Conservation (phyloP, 1,139 yeast genomes). For the Blastobotrys apis region DNA sequence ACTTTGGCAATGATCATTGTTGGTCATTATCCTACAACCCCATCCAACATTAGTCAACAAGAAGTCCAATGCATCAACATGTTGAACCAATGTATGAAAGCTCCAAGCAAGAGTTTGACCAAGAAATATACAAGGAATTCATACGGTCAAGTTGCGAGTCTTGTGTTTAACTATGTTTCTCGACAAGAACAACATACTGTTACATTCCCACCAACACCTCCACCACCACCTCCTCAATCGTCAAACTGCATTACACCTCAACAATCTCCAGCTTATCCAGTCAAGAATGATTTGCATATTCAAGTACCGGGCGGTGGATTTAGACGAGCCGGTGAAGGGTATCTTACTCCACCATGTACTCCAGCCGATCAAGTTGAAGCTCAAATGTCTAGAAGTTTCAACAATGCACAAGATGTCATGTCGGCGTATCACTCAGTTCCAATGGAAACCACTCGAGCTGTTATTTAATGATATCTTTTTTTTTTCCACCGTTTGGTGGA, state of each 20-base stretch:
- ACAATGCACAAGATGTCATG: background rate
- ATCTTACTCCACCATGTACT: constrained; percentile 34
- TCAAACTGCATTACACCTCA: constrained; percentile 6
- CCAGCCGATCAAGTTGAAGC: constrained; percentile 23
- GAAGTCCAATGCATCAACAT: constrained; percentile 33
- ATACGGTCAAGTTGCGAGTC: constrained; percentile 16
- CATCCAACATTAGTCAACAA: constrained; percentile 19
- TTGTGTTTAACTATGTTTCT: constrained; percentile 10
- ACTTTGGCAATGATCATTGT: constrained; percentile 66
- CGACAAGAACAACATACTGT: constrained; percentile 14
- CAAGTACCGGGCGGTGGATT: constrained; percentile 7
- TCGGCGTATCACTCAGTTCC: constrained; percentile 8
- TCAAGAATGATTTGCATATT: constrained; percentile 15
- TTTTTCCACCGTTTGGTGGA: too few species aligned
- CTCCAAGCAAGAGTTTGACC: constrained; percentile 36
- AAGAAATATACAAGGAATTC: constrained; percentile 33
- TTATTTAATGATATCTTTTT: background rate
- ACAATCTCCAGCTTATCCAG: constrained; percentile 17
- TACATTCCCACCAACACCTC: constrained; percentile 27
- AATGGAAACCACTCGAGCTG: constrained; percentile 9
- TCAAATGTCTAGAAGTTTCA: background rate
- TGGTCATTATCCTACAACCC: constrained; percentile 35
- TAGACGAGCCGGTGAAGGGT: constrained; percentile 18
- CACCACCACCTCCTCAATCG: constrained; percentile 19
- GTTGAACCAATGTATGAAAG: constrained; percentile 34